A percentile compares a stretch with the other conserved stretches of the same genome.
phyloP scores from a whole-genome alignment of 495 filamentous ascomycete species.

The Thermothielavioides terrestris region DNA sequence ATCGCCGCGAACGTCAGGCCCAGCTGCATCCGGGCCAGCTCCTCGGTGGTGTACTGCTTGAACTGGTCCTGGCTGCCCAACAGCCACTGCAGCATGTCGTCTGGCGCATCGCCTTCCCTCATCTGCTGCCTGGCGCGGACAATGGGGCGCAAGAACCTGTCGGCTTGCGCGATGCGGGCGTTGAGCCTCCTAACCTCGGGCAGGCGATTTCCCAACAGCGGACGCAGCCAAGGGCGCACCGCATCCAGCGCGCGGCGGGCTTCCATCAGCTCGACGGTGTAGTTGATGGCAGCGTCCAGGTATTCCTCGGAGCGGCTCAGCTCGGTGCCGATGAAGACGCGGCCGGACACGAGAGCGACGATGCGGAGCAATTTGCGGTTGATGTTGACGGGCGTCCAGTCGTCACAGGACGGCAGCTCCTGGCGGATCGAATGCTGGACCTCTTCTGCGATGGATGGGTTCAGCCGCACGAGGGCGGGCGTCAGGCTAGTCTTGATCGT shows the following conservation, averaged over 20 bases:
- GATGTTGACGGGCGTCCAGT: slow-evolving; percentile 36
- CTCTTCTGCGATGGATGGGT: slow-evolving; percentile 20
- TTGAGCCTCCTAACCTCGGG: slow-evolving; percentile 25
- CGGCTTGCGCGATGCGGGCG: slow-evolving; percentile 20
- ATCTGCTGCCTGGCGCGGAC: slow-evolving; percentile 18
- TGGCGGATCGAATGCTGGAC: slow-evolving; percentile 14
- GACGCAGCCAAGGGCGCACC: slow-evolving; percentile 25
- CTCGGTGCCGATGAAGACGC: slow-evolving; percentile 48
- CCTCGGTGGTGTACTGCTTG: slow-evolving; percentile 12
- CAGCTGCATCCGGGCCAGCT: slow-evolving; percentile 30
- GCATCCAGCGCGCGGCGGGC: slow-evolving; percentile 22
- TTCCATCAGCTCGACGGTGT: slow-evolving; percentile 42
- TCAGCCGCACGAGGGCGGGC: slow-evolving; percentile 19
- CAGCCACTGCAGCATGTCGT: slow-evolving; percentile 37
- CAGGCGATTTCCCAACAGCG: slow-evolving; percentile 24
- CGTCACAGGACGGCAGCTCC: slow-evolving; percentile 26
- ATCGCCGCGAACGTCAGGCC: slow-evolving; percentile 42
- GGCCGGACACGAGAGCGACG: slow-evolving; percentile 49
- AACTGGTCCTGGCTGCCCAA: slow-evolving; percentile 22
- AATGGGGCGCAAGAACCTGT: slow-evolving; percentile 24
- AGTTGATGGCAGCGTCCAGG: slow-evolving; percentile 48
- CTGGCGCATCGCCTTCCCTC: slow-evolving; percentile 18
- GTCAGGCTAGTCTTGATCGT: slow-evolving; percentile 23
- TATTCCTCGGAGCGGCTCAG: slow-evolving; percentile 49
- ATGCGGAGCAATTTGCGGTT: slow-evolving; percentile 36